Evolutionary conservation across 2,329 filamentous ascomycete genomes (phyloP).

Genomic region (Hypoxylon sp.): DNA sequence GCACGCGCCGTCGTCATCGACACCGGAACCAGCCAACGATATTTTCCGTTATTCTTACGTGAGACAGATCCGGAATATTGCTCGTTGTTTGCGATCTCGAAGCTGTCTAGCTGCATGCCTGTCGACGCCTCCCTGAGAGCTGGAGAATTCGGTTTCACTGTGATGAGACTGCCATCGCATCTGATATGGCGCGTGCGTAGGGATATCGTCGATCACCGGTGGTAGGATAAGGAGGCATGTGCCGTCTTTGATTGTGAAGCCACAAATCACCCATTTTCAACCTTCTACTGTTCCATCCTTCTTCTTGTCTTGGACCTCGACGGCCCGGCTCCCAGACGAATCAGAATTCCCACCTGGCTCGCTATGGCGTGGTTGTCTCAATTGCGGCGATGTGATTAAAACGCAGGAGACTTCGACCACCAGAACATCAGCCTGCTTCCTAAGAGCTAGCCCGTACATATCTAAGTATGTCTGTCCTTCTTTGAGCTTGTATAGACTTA

Average conservation of each 20-base stretch:
- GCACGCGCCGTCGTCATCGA: neutral
- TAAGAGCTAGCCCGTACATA: neutral
- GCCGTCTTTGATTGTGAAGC: neutral
- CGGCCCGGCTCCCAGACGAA: too few species aligned
- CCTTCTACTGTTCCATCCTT: too few species aligned
- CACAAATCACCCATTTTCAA: too few species aligned
- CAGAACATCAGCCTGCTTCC: too few species aligned
- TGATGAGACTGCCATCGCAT: neutral
- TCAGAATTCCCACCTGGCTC: too few species aligned
- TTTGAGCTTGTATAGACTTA: neutral
- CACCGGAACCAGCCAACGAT: neutral
- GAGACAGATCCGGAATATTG: neutral
- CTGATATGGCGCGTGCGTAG: neutral
- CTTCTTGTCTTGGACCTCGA: too few species aligned
- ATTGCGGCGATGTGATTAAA: too few species aligned
- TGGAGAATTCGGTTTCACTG: neutral
- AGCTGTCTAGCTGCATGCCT: neutral
- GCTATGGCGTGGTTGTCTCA: too few species aligned
- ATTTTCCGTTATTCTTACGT: neutral
- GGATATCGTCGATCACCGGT: neutral
- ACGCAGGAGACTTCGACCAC: too few species aligned
- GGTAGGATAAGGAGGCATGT: neutral
- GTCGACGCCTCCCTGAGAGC: neutral
- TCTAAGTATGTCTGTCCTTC: neutral
- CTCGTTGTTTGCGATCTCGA: neutral